Evolutionary conservation across 164 flowering plant species (phyloP).

Genomic region (Kalanchoe fedtschenkoi): DNA sequence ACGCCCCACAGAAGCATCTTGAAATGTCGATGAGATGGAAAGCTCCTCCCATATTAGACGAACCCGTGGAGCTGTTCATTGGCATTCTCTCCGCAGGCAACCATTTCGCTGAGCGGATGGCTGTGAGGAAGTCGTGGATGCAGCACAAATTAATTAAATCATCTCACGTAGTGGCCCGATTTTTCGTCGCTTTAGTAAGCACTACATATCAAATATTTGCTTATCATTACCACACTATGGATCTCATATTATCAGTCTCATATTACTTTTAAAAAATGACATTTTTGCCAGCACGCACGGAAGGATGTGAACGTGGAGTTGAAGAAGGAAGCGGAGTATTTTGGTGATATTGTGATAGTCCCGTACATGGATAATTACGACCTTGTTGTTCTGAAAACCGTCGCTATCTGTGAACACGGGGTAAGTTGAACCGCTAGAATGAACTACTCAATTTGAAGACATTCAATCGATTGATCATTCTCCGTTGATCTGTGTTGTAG

Average conservation of each 20-base stretch:
- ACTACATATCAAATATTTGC: background rate
- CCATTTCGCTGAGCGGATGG: conserved; percentile 52
- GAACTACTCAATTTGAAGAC: background rate
- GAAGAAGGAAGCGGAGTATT: conserved; percentile 65
- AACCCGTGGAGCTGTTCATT: conserved; percentile 26
- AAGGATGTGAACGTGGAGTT: conserved; percentile 55
- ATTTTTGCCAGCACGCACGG: conserved; percentile 35
- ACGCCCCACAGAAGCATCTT: conserved; percentile 63
- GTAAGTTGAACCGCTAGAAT: conserved; percentile 18
- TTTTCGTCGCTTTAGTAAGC: conserved; percentile 57
- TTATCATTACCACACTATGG: background rate
- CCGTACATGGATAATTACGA: conserved; percentile 76
- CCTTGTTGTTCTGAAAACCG: conserved; percentile 62
- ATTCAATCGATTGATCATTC: background rate
- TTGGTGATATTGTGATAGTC: conserved; percentile 64
- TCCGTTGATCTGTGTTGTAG: conserved; percentile 15
- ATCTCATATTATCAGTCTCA: background rate
- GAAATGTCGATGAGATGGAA: conserved; percentile 42
- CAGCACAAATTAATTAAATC: conserved; percentile 41
- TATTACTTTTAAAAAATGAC: background rate
- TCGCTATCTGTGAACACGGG: conserved; percentile 74
- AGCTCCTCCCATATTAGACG: conserved; percentile 22
- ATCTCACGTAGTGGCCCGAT: conserved; percentile 47
- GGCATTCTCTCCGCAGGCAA: conserved; percentile 36
- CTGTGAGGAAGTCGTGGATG: conserved; percentile 74